Evolutionary conservation across 2,329 filamentous ascomycete species (phyloP), one percentile per base, ranked within the genome.

Genomic region (Bipolaris cookei): DNA sequence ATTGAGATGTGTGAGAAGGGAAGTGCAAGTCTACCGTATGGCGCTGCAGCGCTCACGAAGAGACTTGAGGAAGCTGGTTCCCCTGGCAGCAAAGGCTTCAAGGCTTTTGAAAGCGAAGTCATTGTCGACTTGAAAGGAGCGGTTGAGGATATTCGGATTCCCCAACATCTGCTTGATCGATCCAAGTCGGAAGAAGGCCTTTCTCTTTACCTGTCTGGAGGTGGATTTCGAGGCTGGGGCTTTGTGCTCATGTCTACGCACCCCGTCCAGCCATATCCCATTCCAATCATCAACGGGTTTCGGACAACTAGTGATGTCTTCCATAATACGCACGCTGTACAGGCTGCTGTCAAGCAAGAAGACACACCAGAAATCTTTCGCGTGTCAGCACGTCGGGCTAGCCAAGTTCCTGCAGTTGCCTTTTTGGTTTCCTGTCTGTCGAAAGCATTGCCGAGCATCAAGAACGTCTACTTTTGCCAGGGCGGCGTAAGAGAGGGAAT

Each of bases 161-260:
- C 93, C 0, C 70, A 77, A 11, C 77, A 81, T 14, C 75, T 87
- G 5, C 61, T 80, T 1, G 71, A 81, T 11, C 67, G 74, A 4
- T 55, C 56, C 23, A 49, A 45, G 8, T 62, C 61, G 41, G 51
- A 46, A 35, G 56, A 66, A n/a, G 72, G 72, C 1, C 65, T 76
- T 6, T 86, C 89, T 32, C 81, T 97, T 7, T 97, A 93, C 73
- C 86, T 97, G 55, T 96, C 90, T 61, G 93, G 93, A 41, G 93
- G 93, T 21, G 93, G 93, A 0, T 96, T 97, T 72, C 83, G 93
- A 34, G 93, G 93, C 14, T 97, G 96, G 82, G 93, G 92, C 6
- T 96, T 91, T 75, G 87, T 96, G 70, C 82, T 97, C 50, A 93
- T 96, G 89, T 88, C 90, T 71, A 84, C 86, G 64, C 90, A 94